Conservation (phyloP, 208 protist species). For the Acanthamoeba sp. region DNA sequence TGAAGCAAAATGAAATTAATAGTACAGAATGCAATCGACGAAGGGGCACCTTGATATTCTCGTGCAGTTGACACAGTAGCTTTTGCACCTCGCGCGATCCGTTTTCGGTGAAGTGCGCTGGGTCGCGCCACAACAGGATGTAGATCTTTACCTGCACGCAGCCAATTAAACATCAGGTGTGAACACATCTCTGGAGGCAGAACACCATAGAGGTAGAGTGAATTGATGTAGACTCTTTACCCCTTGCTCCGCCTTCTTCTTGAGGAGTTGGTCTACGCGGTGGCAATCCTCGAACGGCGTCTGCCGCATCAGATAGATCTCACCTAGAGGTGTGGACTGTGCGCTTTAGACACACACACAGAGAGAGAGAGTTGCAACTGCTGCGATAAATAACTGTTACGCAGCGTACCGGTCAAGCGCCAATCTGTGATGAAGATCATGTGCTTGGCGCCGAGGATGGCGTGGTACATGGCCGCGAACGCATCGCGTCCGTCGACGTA, state of each 20-base stretch:
- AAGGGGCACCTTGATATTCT: conserved; percentile 53
- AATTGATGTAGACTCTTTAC: not conserved
- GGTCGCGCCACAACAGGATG: conserved; percentile 70
- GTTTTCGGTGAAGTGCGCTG: conserved; percentile 6
- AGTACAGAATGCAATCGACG: too few species aligned
- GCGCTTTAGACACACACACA: not conserved
- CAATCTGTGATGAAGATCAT: conserved; percentile 73
- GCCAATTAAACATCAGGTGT: not conserved
- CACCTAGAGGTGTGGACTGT: not conserved
- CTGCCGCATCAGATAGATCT: conserved; percentile 46
- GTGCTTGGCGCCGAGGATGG: conserved; percentile 60
- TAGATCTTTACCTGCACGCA: conserved; percentile 16
- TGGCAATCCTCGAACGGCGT: conserved; percentile 42
- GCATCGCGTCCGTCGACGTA: conserved; percentile 63
- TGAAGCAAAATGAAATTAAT: too few species aligned
- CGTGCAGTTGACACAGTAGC: not conserved
- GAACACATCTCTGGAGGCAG: too few species aligned
- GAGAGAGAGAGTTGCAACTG: too few species aligned
- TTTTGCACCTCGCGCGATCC: conserved; percentile 29
- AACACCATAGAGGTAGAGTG: not conserved
- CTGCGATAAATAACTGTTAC: too few species aligned
- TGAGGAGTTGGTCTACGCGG: conserved; percentile 31
- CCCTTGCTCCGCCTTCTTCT: conserved; percentile 66
- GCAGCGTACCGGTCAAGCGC: conserved; percentile 46
- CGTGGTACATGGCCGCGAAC: conserved; percentile 36